Base-by-base conservation (phyloP, 2,329 filamentous ascomycete species). In the Neonectria faginata region DNA sequence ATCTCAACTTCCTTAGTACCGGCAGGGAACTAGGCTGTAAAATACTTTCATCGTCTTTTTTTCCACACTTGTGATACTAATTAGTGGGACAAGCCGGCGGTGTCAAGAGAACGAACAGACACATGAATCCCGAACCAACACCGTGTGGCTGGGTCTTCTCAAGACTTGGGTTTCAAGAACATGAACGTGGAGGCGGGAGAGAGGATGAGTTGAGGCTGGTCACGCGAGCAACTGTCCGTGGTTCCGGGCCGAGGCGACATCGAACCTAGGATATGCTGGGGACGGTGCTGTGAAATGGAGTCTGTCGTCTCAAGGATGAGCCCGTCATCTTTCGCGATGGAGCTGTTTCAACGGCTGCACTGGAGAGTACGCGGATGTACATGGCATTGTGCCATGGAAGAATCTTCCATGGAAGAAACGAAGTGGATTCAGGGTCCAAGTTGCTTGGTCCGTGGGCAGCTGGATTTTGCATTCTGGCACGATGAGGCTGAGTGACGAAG, bases 401-500 rank as follows among this genome's bases (percentile, higher is more conserved):
- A 59, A 45, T 29, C 39, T 47, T 58, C 60, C 50, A 33, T 54
- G 14, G 60, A 53, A 47, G 55, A 14, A 25, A 11, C n/a, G 29
- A 42, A 51, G 60, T 56, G 56, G 61, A 36, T 39, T 41, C 47
- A 36, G 27, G 48, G 31, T 27, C 22, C 45, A 27, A 50, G 25
- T 56, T 48, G 31, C 41, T 20, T 57, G 56, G 51, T 56, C 61
- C 56, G 56, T 64, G 60, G 33, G 56, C 41, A 36, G 6, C 36
- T 25, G 5, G 36, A 44, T 31, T 33, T 36, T 33, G 51, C 33
- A 25, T 45, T 50, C 51, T 59, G 29, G 45, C 42, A 63, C n/a
- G 48, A 54, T 63, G 60, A 63, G 60, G 60, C 60, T 63, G 50
- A 55, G n/a, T 22, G 52, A 36, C 42, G 33, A 39, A 57, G 53